Conservation (phyloP, 805 yeast species). For the Kluyveromyces starmeri region DNA sequence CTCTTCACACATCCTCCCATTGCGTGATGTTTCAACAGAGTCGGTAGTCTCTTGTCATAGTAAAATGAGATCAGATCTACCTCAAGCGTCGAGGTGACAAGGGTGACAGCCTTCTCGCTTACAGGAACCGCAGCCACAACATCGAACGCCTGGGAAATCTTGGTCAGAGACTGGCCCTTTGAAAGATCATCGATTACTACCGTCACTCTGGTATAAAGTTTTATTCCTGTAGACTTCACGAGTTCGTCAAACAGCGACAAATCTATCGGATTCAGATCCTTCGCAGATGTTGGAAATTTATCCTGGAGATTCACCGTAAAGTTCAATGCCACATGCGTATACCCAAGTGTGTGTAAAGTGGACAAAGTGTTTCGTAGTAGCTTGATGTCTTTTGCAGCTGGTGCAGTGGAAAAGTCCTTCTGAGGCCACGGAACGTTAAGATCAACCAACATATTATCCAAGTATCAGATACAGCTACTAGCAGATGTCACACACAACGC, state of each 20-base stretch:
- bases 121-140: conserved; percentile 73
- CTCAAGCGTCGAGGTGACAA: conserved; percentile 68
- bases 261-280: conserved; percentile 37
- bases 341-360: conserved; percentile 54
- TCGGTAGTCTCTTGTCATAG: conserved; percentile 56
- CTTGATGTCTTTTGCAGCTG: conserved; percentile 35
- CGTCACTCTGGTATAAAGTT: conserved; percentile 64
- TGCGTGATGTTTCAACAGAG: conserved; percentile 73
- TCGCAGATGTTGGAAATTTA: conserved; percentile 40
- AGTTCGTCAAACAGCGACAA: conserved; percentile 22
- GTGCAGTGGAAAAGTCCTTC: conserved; percentile 35
- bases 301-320: conserved; percentile 43
- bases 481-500: background rate
- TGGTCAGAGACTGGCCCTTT: conserved; percentile 47
- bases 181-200: conserved; percentile 68
- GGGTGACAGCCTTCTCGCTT: conserved; percentile 68
- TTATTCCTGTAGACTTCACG: conserved; percentile 32
- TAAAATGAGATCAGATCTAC: conserved; percentile 75
- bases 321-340: conserved; percentile 70
- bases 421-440: conserved; percentile 71
- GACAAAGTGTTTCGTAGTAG: conserved; percentile 41
- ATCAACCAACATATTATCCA: conserved; percentile 44
- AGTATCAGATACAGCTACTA: background rate
- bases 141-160: conserved; percentile 46
- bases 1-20: conserved; percentile 74